A percentile compares a stretch with the other conserved stretches of the same genome.
phyloP scores from a whole-genome alignment of 2,329 filamentous ascomycete genomes.

The Alternaria arbusti region DNA sequence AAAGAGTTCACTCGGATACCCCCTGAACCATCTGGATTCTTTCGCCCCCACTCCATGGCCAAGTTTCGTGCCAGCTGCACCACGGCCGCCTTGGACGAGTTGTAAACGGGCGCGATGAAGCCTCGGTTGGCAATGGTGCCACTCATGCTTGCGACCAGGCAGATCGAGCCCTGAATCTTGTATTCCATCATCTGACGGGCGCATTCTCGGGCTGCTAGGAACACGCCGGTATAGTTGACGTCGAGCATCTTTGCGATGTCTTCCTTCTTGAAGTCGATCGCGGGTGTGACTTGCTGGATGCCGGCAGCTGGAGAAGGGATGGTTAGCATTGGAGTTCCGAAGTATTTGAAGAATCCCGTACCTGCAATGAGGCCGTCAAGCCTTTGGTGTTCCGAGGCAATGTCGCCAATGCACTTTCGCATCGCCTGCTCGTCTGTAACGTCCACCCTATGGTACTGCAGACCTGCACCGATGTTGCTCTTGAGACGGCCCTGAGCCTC shows the following conservation, averaged over 20 bases:
- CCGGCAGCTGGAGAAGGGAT: slow-evolving; percentile 60
- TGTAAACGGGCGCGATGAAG: slow-evolving; percentile 70
- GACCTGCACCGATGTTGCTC: slow-evolving; percentile 65
- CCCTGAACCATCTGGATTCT: slow-evolving; percentile 57
- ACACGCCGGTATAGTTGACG: slow-evolving; percentile 65
- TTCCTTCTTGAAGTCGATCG: slow-evolving; percentile 73
- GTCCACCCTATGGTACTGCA: slow-evolving; percentile 79
- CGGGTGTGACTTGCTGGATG: slow-evolving; percentile 80
- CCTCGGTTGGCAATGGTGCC: slow-evolving; percentile 67
- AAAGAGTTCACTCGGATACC: slow-evolving; percentile 81
- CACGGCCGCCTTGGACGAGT: slow-evolving; percentile 76
- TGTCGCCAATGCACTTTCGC: slow-evolving; percentile 68
- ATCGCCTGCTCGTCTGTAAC: slow-evolving; percentile 73
- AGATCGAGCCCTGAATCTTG: slow-evolving; percentile 63
- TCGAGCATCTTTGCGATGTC: slow-evolving; percentile 66
- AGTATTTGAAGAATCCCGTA: slow-evolving; percentile 1
- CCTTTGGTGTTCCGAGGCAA: slow-evolving; percentile 71
- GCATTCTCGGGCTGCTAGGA: slow-evolving; percentile 65
- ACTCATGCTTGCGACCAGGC: slow-evolving; percentile 67
- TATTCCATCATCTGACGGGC: slow-evolving; percentile 67
- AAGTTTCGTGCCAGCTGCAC: slow-evolving; percentile 73
- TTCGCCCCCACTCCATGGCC: slow-evolving; percentile 68
- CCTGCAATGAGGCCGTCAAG: slow-evolving; percentile 77
- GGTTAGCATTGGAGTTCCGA: background rate
- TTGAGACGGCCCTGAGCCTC: slow-evolving; percentile 66